These are phyloP conservation scores for Phoma sp. DNA, from an alignment of 2,329 filamentous ascomycete genomes.

Conservation along the genomic window DNA sequence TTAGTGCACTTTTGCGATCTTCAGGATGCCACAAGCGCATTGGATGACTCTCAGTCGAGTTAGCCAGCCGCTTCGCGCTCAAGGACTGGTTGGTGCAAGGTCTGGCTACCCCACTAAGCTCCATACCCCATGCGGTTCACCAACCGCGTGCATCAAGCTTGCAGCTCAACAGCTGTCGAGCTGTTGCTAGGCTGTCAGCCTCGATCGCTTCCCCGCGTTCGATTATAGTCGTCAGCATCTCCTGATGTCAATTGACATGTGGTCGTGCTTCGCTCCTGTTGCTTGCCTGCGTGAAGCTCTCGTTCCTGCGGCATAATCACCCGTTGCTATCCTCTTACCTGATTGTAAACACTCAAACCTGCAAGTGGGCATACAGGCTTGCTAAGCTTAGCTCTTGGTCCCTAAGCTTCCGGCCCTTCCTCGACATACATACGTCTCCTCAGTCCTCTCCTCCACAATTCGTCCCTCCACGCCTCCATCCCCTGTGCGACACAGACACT, in stretches of 20 bases:
- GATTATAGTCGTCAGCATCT: slow-evolving; percentile 15
- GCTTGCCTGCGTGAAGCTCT: slow-evolving; percentile 7
- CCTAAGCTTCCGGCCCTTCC: slow-evolving; percentile 12
- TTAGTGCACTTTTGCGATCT: slow-evolving; percentile 12
- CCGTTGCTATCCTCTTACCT: slow-evolving; percentile 13
- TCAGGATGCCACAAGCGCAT: slow-evolving; percentile 26
- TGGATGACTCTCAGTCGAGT: slow-evolving; percentile 21
- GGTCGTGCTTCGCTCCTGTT: slow-evolving; percentile 10
- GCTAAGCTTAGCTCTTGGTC: slow-evolving; percentile 7
- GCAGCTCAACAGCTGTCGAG: slow-evolving; percentile 35
- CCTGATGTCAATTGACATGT: slow-evolving; percentile 15
- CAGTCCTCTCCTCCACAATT: slow-evolving; percentile 16
- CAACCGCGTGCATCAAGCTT: slow-evolving; percentile 33
- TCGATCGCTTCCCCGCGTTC: slow-evolving; percentile 22
- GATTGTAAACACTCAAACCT: slow-evolving; percentile 14
- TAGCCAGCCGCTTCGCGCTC: slow-evolving; percentile 14
- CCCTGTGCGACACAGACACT: slow-evolving; percentile 33
- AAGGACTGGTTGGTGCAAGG: slow-evolving; percentile 11
- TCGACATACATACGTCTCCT: slow-evolving; percentile 10
- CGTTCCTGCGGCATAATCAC: slow-evolving; percentile 9
- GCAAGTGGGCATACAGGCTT: slow-evolving; percentile 4
- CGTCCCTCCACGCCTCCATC: slow-evolving; percentile 38
- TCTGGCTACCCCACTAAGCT: slow-evolving; percentile 35
- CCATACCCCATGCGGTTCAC: slow-evolving; percentile 17
- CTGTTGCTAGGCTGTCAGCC: slow-evolving; percentile 23